phyloP scores from a whole-genome alignment of 306 rosid species.

The Morella rubra region DNA sequence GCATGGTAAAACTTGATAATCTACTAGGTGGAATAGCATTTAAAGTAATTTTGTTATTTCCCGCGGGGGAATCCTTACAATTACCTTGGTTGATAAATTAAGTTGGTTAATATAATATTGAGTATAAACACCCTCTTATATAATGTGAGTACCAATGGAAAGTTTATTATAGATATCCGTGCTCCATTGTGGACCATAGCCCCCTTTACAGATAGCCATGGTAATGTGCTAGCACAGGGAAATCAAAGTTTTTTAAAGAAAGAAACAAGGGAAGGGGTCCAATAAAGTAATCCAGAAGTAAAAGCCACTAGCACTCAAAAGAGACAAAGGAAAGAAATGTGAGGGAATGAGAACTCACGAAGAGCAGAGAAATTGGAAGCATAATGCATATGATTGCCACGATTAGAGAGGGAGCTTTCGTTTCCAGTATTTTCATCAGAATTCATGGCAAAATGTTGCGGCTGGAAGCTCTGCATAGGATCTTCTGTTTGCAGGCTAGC shows the following conservation, averaged over 20 bases:
- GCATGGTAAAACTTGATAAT: no score
- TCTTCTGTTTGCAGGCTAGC: constrained; percentile 33
- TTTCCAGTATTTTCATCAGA: constrained; percentile 49
- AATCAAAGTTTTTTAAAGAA: not conserved
- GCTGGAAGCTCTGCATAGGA: constrained; percentile 34
- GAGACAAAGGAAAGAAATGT: not conserved
- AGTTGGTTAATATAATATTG: not conserved
- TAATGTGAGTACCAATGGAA: not conserved
- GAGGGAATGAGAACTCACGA: constrained; percentile 43
- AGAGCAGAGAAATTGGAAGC: constrained; percentile 46
- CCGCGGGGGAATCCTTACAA: no score
- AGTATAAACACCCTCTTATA: not conserved
- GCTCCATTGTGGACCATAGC: not conserved
- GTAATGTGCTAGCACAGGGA: not conserved
- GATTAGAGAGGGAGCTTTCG: constrained; percentile 27
- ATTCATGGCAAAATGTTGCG: constrained; percentile 42
- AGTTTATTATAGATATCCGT: not conserved
- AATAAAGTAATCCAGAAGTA: not conserved
- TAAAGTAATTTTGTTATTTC: not conserved
- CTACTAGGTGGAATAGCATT: not conserved
- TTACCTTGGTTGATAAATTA: not conserved
- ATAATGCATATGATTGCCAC: constrained; percentile 34
- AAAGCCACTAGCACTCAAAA: not conserved
- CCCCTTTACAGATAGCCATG: not conserved
- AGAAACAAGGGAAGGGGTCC: not conserved